Evolutionary conservation across 1,139 yeast species (phyloP).

Genomic region (Suhomyces ambrosiae): DNA sequence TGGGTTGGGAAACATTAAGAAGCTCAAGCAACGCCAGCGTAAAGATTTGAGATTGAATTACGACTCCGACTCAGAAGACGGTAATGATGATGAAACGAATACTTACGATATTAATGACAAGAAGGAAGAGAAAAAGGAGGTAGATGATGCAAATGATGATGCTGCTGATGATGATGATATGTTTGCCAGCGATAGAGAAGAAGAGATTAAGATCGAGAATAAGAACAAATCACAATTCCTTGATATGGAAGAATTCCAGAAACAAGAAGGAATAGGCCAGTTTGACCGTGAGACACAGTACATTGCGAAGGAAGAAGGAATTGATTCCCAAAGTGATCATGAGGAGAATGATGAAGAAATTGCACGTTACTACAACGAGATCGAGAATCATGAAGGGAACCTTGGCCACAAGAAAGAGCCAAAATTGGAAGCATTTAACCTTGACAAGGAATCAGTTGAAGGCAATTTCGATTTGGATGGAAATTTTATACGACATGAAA

Average conservation of each 20-base stretch:
- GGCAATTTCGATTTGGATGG: slow-evolving; percentile 68
- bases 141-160: slow-evolving; percentile 10
- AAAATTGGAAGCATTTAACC: slow-evolving; percentile 57
- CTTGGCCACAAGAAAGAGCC: slow-evolving; percentile 13
- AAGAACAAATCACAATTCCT: slow-evolving; percentile 21
- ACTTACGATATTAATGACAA: slow-evolving; percentile 8
- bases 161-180: slow-evolving; percentile 36
- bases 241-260: slow-evolving; percentile 36
- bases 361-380: slow-evolving; percentile 10
- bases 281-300: slow-evolving; percentile 14
- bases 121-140: slow-evolving; percentile 3
- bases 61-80: slow-evolving; percentile 36
- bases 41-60: slow-evolving; percentile 30
- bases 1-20: slow-evolving; percentile 28
- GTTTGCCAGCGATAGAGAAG: slow-evolving; percentile 33
- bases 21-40: slow-evolving; percentile 23
- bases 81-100: slow-evolving; percentile 17
- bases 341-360: slow-evolving; percentile 7
- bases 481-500: slow-evolving; percentile 50
- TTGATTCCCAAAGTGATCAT: slow-evolving; percentile 10
- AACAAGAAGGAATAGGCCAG: slow-evolving; percentile 20
- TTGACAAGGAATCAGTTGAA: slow-evolving; percentile 57
- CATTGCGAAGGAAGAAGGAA: not conserved
- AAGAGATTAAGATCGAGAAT: not conserved
- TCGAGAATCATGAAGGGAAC: slow-evolving; percentile 10